Evolutionary conservation across 2,329 filamentous ascomycete genomes (phyloP).

Genomic region (Fusarium miscanthi): DNA sequence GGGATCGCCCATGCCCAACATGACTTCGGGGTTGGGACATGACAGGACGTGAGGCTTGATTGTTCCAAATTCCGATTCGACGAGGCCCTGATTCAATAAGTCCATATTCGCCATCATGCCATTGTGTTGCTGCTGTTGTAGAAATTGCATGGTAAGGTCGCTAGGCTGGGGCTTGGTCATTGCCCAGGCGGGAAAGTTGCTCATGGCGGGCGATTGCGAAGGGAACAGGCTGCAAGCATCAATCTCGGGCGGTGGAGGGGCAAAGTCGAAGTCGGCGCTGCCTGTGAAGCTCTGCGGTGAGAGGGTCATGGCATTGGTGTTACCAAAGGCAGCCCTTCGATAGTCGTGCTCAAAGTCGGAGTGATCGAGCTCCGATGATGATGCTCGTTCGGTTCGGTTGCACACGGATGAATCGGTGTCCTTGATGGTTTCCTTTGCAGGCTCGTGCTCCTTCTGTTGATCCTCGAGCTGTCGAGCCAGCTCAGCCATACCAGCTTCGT

Average conservation of each 20-base stretch:
- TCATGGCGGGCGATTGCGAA: slow-evolving; percentile 50
- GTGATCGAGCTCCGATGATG: slow-evolving; percentile 66
- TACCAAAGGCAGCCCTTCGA: slow-evolving; percentile 59
- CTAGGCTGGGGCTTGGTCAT: slow-evolving; percentile 44
- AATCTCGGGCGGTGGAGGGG: slow-evolving; percentile 49
- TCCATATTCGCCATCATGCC: slow-evolving; percentile 57
- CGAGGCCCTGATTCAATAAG: slow-evolving; percentile 61
- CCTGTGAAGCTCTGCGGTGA: slow-evolving; percentile 64
- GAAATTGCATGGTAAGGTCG: slow-evolving; percentile 53
- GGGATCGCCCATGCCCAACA: slow-evolving; percentile 68
- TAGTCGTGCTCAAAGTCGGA: slow-evolving; percentile 68
- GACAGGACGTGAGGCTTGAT: slow-evolving; percentile 67
- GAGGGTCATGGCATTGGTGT: slow-evolving; percentile 58
- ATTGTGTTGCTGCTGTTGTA: slow-evolving; percentile 57
- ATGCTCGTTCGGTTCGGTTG: slow-evolving; percentile 59
- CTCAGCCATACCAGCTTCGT: slow-evolving; percentile 67
- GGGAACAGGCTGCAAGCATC: slow-evolving; percentile 51
- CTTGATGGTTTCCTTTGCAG: slow-evolving; percentile 45
- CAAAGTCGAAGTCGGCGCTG: slow-evolving; percentile 53
- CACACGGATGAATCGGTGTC: slow-evolving; percentile 41
- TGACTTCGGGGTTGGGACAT: slow-evolving; percentile 64
- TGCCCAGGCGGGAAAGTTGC: slow-evolving; percentile 49
- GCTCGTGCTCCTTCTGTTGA: slow-evolving; percentile 55
- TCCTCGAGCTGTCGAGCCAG: slow-evolving; percentile 66
- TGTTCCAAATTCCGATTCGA: slow-evolving; percentile 64